Evolutionary conservation across 192 early-diverging fungal species (phyloP), one percentile per base, ranked within the genome.

Genomic region (Gamsiella multidivaricata): DNA sequence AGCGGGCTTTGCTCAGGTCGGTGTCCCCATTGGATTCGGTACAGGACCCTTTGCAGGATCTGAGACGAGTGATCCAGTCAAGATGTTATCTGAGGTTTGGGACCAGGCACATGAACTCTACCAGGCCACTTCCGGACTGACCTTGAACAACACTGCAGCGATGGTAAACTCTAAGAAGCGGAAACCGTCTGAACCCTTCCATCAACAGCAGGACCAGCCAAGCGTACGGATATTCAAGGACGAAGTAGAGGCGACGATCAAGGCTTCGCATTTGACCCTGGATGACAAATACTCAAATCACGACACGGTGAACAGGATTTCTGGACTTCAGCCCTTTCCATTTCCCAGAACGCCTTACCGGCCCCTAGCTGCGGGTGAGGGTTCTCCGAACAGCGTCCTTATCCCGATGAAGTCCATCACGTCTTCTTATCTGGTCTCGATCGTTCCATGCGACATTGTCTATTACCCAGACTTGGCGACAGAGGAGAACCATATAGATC

Each of bases 341-440:
- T 80, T 83, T 37, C 70, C 71, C 15, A 79, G 72, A 45, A 69
- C 69, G 20, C 80, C 69, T 0, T 76, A 83, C 36, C 58, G 82
- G 31, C 86, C 86, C 7, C 61, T 69, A 20, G 79, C 82, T 4
- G 54, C 41, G 5, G 34, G 28, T 8, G 29, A 55, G 8, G 52
- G 51, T 22, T 32, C 72, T 0, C 85, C 88, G 0, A 69, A 75
- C 55, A 81, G 65, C 11, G 76, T 84, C 3, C 78, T 87, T 14
- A 67, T 88, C 9, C 73, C 88, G 12, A 49, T 84, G 45, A 67
- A 81, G 7, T 79, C 86, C 14, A 60, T 84, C 26, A 84, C 83
- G 39, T 78, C 85, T 2, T 85, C 88, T 3, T 72, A 66, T 28
- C 54, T 81, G 1, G 31, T 74, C n/a, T 75, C 84, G 7, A 74